Conservation (phyloP, 1,139 yeast species). For the Hansenula anomala region DNA sequence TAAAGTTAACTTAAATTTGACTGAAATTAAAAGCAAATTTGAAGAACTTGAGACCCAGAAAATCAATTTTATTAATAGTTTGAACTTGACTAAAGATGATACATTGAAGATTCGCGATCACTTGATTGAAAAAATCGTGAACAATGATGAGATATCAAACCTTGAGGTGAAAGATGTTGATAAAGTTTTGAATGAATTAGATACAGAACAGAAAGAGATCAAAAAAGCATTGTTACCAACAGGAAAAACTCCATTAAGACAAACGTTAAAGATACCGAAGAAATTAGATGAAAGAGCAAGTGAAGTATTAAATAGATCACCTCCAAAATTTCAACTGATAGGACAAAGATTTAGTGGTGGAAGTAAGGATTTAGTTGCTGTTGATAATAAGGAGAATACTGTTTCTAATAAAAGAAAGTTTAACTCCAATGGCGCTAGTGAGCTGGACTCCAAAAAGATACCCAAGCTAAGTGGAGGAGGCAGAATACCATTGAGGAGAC, state of each 20-base stretch:
- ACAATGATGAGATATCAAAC: slow-evolving; percentile 9
- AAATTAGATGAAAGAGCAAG: slow-evolving; percentile 1
- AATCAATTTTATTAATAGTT: neutral
- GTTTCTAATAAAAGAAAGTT: neutral
- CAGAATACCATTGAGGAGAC: neutral
- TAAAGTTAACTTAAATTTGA: neutral
- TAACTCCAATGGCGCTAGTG: neutral
- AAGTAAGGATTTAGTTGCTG: neutral
- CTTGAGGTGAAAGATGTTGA: slow-evolving; percentile 15
- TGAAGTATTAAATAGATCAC: slow-evolving; percentile 8
- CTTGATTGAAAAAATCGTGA: slow-evolving; percentile 7
- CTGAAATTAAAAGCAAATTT: slow-evolving; percentile 3
- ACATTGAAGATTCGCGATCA: neutral
- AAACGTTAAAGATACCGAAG: slow-evolving; percentile 13
- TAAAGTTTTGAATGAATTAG: slow-evolving; percentile 18
- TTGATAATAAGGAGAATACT: slow-evolving; percentile 7
- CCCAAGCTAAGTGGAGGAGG: neutral
- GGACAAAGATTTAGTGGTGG: slow-evolving; percentile 16
- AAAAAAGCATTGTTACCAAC: slow-evolving; percentile 20
- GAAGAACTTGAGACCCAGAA: slow-evolving; percentile 2
- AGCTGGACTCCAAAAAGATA: neutral
- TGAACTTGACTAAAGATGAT: slow-evolving; percentile 2
- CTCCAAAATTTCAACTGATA: slow-evolving; percentile 23
- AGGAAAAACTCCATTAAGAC: slow-evolving; percentile 24
- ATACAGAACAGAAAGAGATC: slow-evolving; percentile 19